A percentile compares a stretch with the other conserved stretches of the same genome.
phyloP scores from a whole-genome alignment of 371 early-diverging fungal species.

The Furculomyces boomerangus region DNA sequence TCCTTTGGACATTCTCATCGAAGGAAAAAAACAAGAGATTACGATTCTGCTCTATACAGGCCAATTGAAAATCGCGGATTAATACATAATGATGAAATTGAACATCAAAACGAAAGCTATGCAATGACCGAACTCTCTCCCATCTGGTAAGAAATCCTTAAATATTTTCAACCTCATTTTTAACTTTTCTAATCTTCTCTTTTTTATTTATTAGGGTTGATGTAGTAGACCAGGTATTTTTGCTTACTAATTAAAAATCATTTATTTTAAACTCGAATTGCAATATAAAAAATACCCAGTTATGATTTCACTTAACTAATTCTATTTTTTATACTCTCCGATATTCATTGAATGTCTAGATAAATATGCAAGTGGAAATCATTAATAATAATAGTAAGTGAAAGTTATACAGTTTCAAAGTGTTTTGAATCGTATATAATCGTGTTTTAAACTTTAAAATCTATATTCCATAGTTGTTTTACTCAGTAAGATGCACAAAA shows the following conservation, averaged over 20 bases:
- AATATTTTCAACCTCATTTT: slow-evolving; percentile 1
- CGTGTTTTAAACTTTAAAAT: neutral
- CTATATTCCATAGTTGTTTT: slow-evolving; percentile 24
- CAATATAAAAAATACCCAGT: no score
- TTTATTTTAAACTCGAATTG: no score
- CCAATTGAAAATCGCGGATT: slow-evolving; percentile 11
- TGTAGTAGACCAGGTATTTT: slow-evolving; percentile 1
- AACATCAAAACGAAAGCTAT: slow-evolving; percentile 3
- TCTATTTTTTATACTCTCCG: neutral
- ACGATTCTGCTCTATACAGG: slow-evolving; percentile 18
- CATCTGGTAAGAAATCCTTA: slow-evolving; percentile 63
- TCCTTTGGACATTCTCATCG: slow-evolving; percentile 58
- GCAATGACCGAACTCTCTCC: slow-evolving; percentile 23
- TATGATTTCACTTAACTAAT: no score
- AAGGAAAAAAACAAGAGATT: slow-evolving; percentile 15
- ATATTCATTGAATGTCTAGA: neutral
- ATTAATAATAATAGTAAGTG: neutral
- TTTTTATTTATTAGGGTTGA: neutral
- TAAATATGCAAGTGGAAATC: neutral
- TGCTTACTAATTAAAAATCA: no score
- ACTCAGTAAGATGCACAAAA: slow-evolving; percentile 73
- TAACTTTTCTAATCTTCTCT: neutral
- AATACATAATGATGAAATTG: slow-evolving; percentile 3
- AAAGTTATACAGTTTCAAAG: neutral
- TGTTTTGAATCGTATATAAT: neutral